Percentiles rank a stretch among this genome's conserved stretches.
Evolutionary conservation across 768 basidiomycete genomes (phyloP).

Genomic region (Pulveroboletus sp.): DNA sequence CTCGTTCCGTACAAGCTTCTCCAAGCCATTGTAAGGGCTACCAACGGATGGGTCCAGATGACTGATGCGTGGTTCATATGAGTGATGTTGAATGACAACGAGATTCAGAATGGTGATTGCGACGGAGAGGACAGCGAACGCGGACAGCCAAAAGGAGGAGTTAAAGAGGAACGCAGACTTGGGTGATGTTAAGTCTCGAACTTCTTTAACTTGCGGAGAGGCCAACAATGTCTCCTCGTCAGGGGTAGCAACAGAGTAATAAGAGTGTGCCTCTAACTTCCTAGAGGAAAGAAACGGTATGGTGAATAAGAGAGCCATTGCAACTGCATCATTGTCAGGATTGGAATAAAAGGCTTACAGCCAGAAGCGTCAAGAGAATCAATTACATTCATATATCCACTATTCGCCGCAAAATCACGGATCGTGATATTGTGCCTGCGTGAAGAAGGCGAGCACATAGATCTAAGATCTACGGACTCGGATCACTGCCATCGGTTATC

Average conservation of each 20-base stretch:
- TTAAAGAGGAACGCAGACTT: slow-evolving; percentile 6
- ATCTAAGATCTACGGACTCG: background rate
- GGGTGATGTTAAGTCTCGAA: background rate
- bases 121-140: slow-evolving; percentile 16
- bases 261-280: slow-evolving; percentile 5
- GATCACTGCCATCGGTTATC: slow-evolving; percentile 2
- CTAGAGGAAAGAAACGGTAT: background rate
- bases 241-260: slow-evolving; percentile 8
- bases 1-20: slow-evolving; percentile 21
- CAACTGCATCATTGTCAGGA: background rate
- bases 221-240: slow-evolving; percentile 17
- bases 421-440: slow-evolving; percentile 9
- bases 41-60: slow-evolving; percentile 9
- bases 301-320: slow-evolving; percentile 7
- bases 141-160: slow-evolving; percentile 18
- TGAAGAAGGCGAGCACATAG: background rate
- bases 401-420: background rate
- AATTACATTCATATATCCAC: slow-evolving; percentile 5
- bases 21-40: slow-evolving; percentile 24
- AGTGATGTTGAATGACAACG: slow-evolving; percentile 10
- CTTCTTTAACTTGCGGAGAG: slow-evolving; percentile 6
- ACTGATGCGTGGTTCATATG: background rate
- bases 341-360: background rate
- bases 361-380: background rate
- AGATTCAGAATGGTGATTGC: slow-evolving; percentile 20